Evolutionary conservation across 139 green algal species (phyloP), one percentile per base, ranked within the genome.

Genomic region (Yamagishiella unicocca): DNA sequence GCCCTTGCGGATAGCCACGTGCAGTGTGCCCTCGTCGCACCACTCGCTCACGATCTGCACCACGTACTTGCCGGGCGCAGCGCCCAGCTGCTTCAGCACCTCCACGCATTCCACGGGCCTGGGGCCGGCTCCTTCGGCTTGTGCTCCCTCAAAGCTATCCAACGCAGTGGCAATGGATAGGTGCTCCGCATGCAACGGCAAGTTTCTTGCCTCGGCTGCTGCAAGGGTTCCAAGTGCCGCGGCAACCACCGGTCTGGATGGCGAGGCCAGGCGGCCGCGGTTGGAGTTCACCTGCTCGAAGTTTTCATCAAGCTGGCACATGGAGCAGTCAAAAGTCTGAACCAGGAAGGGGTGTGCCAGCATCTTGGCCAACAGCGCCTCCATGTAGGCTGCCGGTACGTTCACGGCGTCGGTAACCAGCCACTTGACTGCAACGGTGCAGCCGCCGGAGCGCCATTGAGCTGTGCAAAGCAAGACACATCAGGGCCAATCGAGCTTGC

Each of bases 341-440:
- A 85, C 61, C 61, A 85, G 29, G 79, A 45, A 64, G 29, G 79
- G 79, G 29, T 85, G 79, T 61, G 79, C 55, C n/a, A 85, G 61
- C 55, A 85, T 76, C 62, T 85, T 85, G 1, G 42, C 61, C 22
- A 85, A 19, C 61, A 85, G 29, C 29, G 79, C 79, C 62, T 85
- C 79, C 61, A 76, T 35, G 79, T 76, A 64, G 1, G 79, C 79
- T 0, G 79, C 79, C 17, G 79, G 79, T n/a, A 76, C n/a, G 42
- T 85, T n/a, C 12, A 33, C 62, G 0, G 33, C 79, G 9, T 40
- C n/a, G 5, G 46, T 76, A 8, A 85, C 79, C 40, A 85, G 2
- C 79, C 79, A 85, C 29, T 85, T 85, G 14, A 85, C 79, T 5
- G 79, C 79, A 5, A 85, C 79, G 14, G 79, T 85, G 58, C 79